Base-by-base conservation (phyloP, 1,284 basidiomycete species). In the Mrakiaceae sp. region DNA sequence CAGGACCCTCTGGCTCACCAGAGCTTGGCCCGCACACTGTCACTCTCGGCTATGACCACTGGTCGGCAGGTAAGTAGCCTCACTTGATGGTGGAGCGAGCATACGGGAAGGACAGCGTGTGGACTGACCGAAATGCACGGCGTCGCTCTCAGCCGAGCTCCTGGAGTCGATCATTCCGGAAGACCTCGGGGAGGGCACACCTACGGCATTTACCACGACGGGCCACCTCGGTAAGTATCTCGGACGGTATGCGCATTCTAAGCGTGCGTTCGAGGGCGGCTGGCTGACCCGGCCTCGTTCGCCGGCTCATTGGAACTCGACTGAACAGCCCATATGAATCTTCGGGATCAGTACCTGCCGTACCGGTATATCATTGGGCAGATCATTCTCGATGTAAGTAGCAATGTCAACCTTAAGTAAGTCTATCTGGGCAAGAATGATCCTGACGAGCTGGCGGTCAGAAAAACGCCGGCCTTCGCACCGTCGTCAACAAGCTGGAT, bases 401-500 rank as follows among this genome's bases (percentile, higher is more conserved):
- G 7, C 43, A 57, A 57, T 5, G 58, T 39, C 12, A 27, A 27
- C 27, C 27, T 27, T 27, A 55, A 39, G 27, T 27, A 55, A 39
- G 27, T 27, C 27, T 27, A 1, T 27, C 27, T 27, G 27, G 27
- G 27, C 27, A 27, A 27, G 27, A 27, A 27, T 2, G 27, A 27
- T 27, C 27, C 27, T 27, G 27, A 27, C 27, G 27, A 27, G 27
- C 27, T 27, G 27, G 27, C 27, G 27, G 9, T 42, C 70, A 95
- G 92, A 96, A 96, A 87, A 89, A 89, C 70, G 80, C 81, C 14
- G 77, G 77, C 7, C 81, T 96, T 55, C 82, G 82, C 68, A 98
- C 95, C 0, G 92, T 98, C 2, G 93, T 99, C 55, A 98, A 98
- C 80, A 99, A 98, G 75, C 78, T 97, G 27, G 85, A 96, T 71